phyloP scores from a whole-genome alignment of 441 rosid genomes.

The Euphorbia celastroides region DNA sequence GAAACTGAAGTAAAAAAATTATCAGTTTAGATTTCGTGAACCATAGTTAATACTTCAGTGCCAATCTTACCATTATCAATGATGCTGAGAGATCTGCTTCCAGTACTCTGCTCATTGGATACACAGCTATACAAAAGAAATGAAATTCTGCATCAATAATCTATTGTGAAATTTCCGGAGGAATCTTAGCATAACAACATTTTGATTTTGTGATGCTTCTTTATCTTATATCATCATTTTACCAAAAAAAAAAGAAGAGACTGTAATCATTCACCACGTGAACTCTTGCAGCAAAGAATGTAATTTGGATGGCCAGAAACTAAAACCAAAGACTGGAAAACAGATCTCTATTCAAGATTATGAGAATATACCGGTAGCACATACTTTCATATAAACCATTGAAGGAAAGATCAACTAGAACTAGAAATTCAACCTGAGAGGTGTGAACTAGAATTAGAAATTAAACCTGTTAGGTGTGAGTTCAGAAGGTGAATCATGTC shows the following conservation, averaged over 20 bases:
- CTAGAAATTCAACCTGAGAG: slow-evolving; percentile 45
- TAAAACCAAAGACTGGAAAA: neutral
- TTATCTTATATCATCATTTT: neutral
- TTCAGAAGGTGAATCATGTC: slow-evolving; percentile 37
- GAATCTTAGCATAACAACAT: neutral
- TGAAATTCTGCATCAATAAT: slow-evolving; percentile 6
- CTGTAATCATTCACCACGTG: neutral
- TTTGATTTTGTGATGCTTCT: neutral
- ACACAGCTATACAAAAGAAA: slow-evolving; percentile 39
- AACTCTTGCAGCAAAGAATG: neutral
- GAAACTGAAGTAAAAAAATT: slow-evolving; percentile 22
- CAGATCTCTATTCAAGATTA: neutral
- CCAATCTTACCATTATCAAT: slow-evolving; percentile 33
- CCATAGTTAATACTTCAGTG: slow-evolving; percentile 26
- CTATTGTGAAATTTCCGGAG: neutral
- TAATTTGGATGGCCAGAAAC: neutral
- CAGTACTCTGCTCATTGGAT: slow-evolving; percentile 32
- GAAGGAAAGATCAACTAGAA: neutral
- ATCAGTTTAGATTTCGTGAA: slow-evolving; percentile 16
- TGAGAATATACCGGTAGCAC: neutral
- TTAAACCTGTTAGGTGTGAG: slow-evolving; percentile 65
- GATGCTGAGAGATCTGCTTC: slow-evolving; percentile 31
- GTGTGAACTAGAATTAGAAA: slow-evolving; percentile 27
- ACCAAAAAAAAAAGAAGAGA: neutral
- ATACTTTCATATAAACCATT: neutral